A percentile compares a stretch with the other conserved stretches of the same genome.
These are phyloP conservation scores for Naegleria lovaniensis DNA, from an alignment of 208 protist genomes.

Conservation along the genomic window DNA sequence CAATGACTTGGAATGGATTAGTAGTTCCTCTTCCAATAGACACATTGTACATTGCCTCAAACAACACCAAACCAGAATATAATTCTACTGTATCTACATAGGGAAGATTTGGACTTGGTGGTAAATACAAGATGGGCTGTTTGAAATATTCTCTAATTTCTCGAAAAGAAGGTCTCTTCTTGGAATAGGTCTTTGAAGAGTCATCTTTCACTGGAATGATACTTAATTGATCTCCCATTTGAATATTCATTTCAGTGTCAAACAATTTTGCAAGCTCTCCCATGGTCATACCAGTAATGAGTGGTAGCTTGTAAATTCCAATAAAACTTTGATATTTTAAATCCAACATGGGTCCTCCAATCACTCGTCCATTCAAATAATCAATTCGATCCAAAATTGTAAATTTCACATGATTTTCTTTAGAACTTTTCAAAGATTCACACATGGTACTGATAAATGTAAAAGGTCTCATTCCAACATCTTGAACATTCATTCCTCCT, in stretches of 20 bases:
- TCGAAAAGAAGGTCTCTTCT: background rate
- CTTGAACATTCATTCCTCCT: no score
- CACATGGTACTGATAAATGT: background rate
- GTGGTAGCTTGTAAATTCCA: constrained; percentile 3
- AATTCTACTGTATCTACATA: background rate
- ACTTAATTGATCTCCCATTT: background rate
- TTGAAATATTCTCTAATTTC: background rate
- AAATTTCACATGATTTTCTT: background rate
- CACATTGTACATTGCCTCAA: background rate
- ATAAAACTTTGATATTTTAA: constrained; percentile 3
- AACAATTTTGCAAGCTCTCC: background rate
- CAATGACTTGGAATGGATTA: background rate
- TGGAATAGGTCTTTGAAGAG: background rate
- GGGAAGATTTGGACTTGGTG: constrained; percentile 14
- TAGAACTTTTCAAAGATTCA: background rate
- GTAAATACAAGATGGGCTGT: background rate
- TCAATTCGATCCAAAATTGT: constrained; percentile 5
- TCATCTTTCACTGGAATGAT: background rate
- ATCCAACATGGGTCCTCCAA: background rate
- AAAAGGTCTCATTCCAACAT: constrained; percentile 3
- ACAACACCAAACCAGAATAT: constrained; percentile 3
- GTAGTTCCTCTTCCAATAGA: constrained; percentile 14
- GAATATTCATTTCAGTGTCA: constrained; percentile 4
- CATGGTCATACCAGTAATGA: constrained; percentile 13
- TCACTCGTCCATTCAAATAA: background rate